A percentile compares a stretch with the other conserved stretches of the same genome.
These are phyloP conservation scores for Globisporangium nodosum DNA, from an alignment of 352 stramenopile species.

Conservation along the genomic window DNA sequence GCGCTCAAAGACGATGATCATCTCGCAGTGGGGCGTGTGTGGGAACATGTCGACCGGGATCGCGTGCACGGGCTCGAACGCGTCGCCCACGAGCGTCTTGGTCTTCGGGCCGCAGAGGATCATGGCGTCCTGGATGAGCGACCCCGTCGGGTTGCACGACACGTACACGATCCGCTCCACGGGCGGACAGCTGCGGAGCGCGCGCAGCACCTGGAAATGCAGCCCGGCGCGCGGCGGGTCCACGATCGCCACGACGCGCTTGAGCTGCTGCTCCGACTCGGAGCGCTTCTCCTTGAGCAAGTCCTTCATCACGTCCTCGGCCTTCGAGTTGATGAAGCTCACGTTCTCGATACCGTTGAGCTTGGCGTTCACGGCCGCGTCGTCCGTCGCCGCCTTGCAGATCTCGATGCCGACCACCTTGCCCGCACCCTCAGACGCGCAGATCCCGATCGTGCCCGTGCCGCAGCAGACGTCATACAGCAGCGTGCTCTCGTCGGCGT, in stretches of 20 bases:
- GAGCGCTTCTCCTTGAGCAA: slow-evolving; percentile 59
- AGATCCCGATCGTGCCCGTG: slow-evolving; percentile 97
- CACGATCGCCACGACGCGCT: slow-evolving; percentile 93
- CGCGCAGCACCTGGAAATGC: slow-evolving; percentile 88
- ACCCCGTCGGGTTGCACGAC: slow-evolving; percentile 97
- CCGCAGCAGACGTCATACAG: slow-evolving; percentile 98
- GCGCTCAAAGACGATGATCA: slow-evolving; percentile 98
- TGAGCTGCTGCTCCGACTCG: slow-evolving; percentile 46
- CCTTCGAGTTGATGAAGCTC: slow-evolving; percentile 89
- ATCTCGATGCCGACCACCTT: slow-evolving; percentile 88
- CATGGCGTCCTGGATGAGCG: slow-evolving; percentile 85
- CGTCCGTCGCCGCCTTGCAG: slow-evolving; percentile 87
- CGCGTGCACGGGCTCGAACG: slow-evolving; percentile 90
- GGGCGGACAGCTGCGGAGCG: slow-evolving; percentile 71
- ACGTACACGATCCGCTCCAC: slow-evolving; percentile 96
- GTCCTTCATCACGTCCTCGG: slow-evolving; percentile 88
- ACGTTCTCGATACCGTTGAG: slow-evolving; percentile 86
- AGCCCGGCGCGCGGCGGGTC: slow-evolving; percentile 96
- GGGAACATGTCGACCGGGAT: slow-evolving; percentile 99
- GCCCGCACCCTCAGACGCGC: slow-evolving; percentile 71
- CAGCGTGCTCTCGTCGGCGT: slow-evolving; percentile 71
- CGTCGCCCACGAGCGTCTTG: slow-evolving; percentile 87
- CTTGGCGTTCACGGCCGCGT: slow-evolving; percentile 82
- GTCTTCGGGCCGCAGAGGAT: slow-evolving; percentile 92
- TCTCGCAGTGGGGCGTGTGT: slow-evolving; percentile 96